Evolutionary conservation across 2,329 filamentous ascomycete species (phyloP), one percentile per base, ranked within the genome.

Genomic region (Ophiostoma piceae): DNA sequence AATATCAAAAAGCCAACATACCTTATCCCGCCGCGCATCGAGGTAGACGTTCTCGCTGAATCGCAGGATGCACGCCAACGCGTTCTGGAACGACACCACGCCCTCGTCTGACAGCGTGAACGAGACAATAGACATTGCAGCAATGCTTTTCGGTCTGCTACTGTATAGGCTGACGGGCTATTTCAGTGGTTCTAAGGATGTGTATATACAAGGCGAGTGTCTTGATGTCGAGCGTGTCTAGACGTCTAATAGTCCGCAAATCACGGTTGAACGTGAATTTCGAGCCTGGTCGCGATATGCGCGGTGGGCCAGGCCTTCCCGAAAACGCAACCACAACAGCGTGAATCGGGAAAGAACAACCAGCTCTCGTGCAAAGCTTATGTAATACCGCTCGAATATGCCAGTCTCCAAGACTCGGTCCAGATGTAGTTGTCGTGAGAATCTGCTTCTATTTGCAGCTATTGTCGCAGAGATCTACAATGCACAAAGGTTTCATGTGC

Each of bases 31-130:
- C 74, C 85, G 84, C 43, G 90, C 89, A 78, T 94, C 91, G 57
- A 94, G 83, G 35, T 87, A 90, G 26, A 94, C 90, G 65, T 90
- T 87, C 74, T 94, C 91, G 77, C 89, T 91, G 80, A 94, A 94
- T 78, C 92, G 92, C 76, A 87, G 86, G 35, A 94, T 83, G 77
- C 91, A 94, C 29, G 87, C 82, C 70, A 94, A 84, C 32, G 88
- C 85, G 78, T 94, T 91, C 74, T 92, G 89, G 64, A 94, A 82
- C 67, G 86, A 87, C 7, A 84, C 83, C 62, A 92, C 87, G 41
- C 89, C 89, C 74, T 93, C 90, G 70, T 91, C 90, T 74, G 84
- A 90, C 69, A 94, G 81, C 0, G 89, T 90, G 76, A 94, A 93
- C 71, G 84, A 88, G 71, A 94, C 79, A n/a, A 89, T 80, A 6